Evolutionary conservation across 1,139 yeast genomes (phyloP).

Genomic region (Hemisphaericaspora xylofermentans): DNA sequence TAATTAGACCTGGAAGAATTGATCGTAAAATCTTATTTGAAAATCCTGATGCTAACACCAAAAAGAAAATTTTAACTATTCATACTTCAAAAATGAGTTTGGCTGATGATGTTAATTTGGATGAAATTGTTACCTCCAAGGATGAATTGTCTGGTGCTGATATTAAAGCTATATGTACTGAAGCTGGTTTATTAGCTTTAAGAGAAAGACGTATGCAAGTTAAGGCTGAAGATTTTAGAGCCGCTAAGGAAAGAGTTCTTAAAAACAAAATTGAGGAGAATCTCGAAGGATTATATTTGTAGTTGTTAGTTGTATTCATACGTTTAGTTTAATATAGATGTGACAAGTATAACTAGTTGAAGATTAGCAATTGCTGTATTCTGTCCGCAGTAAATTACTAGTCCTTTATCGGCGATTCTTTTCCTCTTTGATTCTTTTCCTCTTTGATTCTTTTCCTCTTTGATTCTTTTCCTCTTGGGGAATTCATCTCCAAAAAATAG

Average conservation of each 20-base stretch:
- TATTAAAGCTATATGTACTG: conserved; percentile 97
- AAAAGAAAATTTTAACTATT: conserved; percentile 87
- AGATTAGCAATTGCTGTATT: no score
- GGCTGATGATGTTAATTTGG: conserved; percentile 83
- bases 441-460: no score
- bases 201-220: conserved; percentile 99
- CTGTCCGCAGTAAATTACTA: no score
- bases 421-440: no score
- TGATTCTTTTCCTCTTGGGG: no score
- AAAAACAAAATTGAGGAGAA: conserved; percentile 98
- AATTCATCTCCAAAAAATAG: no score
- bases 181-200: conserved; percentile 93
- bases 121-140: conserved; percentile 85
- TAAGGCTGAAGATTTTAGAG: conserved; percentile 88
- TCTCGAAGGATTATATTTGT: conserved; percentile 90
- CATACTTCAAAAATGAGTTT: conserved; percentile 96
- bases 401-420: no score
- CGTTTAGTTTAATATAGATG: conserved; percentile 1
- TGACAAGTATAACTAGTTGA: no score
- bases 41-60: conserved; percentile 90
- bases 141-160: conserved; percentile 98
- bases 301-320: conserved; percentile 4
- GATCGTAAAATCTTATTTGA: conserved; percentile 96
- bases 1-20: conserved; percentile 97
- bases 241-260: conserved; percentile 94